Conservation (phyloP, 2,329 filamentous ascomycete genomes). For the Zopfia rhizophila region DNA sequence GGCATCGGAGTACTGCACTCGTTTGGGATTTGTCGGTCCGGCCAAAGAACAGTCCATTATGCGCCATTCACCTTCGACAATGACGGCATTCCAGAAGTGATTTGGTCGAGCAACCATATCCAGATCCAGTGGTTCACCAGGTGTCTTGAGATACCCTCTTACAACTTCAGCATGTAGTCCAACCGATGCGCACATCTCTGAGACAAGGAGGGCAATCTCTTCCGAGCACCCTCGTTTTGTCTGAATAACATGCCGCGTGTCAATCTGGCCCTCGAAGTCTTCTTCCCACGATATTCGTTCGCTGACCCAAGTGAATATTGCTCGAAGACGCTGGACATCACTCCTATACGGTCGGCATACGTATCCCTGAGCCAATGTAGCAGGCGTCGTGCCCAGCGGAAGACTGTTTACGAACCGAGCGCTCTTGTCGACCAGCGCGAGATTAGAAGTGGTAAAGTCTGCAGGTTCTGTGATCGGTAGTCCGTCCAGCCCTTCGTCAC, state of each 20-base stretch:
- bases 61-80: conserved; percentile 95
- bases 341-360: conserved; percentile 94
- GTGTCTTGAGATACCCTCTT: conserved; percentile 88
- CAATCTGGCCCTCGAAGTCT: conserved; percentile 85
- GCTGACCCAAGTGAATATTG: conserved; percentile 98
- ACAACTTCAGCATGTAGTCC: conserved; percentile 89
- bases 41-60: conserved; percentile 95
- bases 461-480: conserved; percentile 82
- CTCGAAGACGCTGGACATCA: conserved; percentile 89
- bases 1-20: conserved; percentile 79
- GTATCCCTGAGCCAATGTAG: conserved; percentile 86
- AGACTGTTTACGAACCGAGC: conserved; percentile 88
- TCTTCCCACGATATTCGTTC: conserved; percentile 97
- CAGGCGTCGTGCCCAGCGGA: conserved; percentile 82
- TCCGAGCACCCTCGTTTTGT: conserved; percentile 85
- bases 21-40: conserved; percentile 86
- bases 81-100: conserved; percentile 96
- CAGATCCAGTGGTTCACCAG: conserved; percentile 79
- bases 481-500: conserved; percentile 89
- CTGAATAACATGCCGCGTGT: conserved; percentile 85
- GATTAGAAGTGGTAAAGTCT: conserved; percentile 82
- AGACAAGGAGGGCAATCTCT: conserved; percentile 87
- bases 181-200: conserved; percentile 93
- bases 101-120: conserved; percentile 87
- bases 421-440: conserved; percentile 93